Percentiles rank a stretch among this genome's conserved stretches.
phyloP scores from a whole-genome alignment of 495 filamentous ascomycete species.

The Neurospora sp. region DNA sequence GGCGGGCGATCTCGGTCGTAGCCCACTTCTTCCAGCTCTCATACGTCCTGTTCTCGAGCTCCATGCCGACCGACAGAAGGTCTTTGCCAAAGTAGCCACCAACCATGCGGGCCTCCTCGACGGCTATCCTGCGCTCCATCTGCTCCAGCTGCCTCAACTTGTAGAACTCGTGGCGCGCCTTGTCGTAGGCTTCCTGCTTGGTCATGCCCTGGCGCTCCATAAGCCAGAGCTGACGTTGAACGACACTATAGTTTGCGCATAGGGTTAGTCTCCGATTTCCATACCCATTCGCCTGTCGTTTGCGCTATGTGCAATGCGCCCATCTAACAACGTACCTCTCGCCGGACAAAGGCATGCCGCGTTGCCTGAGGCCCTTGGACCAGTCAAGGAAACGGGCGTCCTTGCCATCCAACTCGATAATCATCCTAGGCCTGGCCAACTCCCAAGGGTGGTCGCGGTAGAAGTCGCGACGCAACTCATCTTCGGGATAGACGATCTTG shows the following conservation, averaged over 20 bases:
- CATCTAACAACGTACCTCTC: slow-evolving; percentile 53
- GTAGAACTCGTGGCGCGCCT: slow-evolving; percentile 86
- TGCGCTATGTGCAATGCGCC: neutral
- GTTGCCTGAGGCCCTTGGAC: slow-evolving; percentile 62
- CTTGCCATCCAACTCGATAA: slow-evolving; percentile 78
- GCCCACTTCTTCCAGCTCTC: slow-evolving; percentile 83
- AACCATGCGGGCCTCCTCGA: slow-evolving; percentile 75
- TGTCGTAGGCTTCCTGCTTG: slow-evolving; percentile 69
- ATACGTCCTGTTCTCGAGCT: slow-evolving; percentile 66
- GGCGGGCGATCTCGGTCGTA: slow-evolving; percentile 29
- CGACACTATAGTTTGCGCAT: slow-evolving; percentile 53
- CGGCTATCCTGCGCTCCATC: slow-evolving; percentile 70
- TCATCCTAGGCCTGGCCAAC: slow-evolving; percentile 73
- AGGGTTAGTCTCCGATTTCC: neutral
- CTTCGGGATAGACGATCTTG: slow-evolving; percentile 72
- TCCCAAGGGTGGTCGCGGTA: slow-evolving; percentile 97
- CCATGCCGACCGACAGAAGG: slow-evolving; percentile 63
- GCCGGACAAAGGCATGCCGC: slow-evolving; percentile 70
- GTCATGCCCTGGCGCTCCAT: slow-evolving; percentile 55
- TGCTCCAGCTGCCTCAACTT: slow-evolving; percentile 69
- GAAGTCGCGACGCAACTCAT: slow-evolving; percentile 68
- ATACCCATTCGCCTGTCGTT: neutral
- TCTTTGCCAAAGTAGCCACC: slow-evolving; percentile 81
- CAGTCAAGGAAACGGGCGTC: slow-evolving; percentile 69
- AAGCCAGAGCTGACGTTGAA: slow-evolving; percentile 84